phyloP scores from a whole-genome alignment of 805 yeast species.

The Wickerhamiella lipophila region DNA sequence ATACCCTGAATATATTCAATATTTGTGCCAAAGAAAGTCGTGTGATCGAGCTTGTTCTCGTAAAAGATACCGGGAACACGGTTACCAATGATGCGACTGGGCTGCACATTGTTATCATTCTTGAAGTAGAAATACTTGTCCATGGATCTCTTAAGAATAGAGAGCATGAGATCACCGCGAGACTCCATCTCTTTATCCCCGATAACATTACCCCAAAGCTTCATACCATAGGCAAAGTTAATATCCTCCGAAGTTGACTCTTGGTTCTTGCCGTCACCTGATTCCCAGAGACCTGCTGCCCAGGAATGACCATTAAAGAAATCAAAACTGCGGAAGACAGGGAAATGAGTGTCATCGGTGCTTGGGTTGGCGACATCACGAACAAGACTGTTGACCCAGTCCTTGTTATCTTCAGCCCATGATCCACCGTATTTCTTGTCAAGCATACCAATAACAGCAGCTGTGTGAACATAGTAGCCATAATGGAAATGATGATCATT shows the following conservation, averaged over 20 bases:
- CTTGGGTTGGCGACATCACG: conserved; percentile 60
- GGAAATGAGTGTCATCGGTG: conserved; percentile 42
- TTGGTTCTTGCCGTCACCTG: conserved; percentile 60
- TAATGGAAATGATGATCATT: conserved; percentile 84
- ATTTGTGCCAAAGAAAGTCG: conserved; percentile 58
- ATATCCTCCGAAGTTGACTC: conserved; percentile 65
- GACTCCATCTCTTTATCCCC: conserved; percentile 44
- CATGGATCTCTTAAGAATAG: conserved; percentile 43
- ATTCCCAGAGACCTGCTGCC: conserved; percentile 58
- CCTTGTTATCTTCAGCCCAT: conserved; percentile 39
- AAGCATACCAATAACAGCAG: conserved; percentile 57
- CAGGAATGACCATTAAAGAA: conserved; percentile 68
- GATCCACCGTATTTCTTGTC: conserved; percentile 40
- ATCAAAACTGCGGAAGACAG: conserved; percentile 56
- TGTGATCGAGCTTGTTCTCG: conserved; percentile 62
- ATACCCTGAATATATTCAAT: conserved; percentile 65
- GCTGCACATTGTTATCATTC: conserved; percentile 41
- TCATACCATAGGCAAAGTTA: conserved; percentile 59
- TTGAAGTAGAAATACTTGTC: conserved; percentile 41
- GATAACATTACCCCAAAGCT: conserved; percentile 53
- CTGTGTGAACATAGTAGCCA: conserved; percentile 75
- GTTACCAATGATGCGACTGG: conserved; percentile 42
- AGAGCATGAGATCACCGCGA: conserved; percentile 49
- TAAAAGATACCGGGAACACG: conserved; percentile 66
- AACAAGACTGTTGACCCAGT: conserved; percentile 49